A percentile compares a stretch with the other conserved stretches of the same genome.
phyloP scores from a whole-genome alignment of 257 asterid genomes.

The Rehmannia glutinosa region DNA sequence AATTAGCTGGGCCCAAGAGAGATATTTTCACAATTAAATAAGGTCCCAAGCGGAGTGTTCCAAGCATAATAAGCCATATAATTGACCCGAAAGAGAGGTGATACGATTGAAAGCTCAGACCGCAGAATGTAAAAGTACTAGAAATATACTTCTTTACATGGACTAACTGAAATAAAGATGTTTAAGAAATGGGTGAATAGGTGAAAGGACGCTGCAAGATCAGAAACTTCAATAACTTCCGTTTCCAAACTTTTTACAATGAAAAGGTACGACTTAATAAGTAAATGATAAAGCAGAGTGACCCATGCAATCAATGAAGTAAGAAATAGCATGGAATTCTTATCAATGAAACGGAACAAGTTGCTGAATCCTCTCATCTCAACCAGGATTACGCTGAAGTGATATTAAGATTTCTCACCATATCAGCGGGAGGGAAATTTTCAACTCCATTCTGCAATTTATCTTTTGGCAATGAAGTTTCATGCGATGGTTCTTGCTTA shows the following conservation, averaged over 20 bases:
- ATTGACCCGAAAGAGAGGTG: not conserved
- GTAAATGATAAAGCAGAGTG: no score
- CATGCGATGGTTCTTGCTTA: slow-evolving; percentile 54
- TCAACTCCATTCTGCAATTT: slow-evolving; percentile 47
- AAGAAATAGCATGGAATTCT: slow-evolving; percentile 1
- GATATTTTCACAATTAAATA: not conserved
- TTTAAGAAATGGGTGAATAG: no score
- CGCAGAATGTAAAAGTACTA: not conserved
- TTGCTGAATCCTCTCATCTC: not conserved
- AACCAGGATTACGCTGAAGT: slow-evolving; percentile 1
- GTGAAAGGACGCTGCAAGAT: no score
- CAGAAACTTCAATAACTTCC: no score
- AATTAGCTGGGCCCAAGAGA: slow-evolving; percentile 30
- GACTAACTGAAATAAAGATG: not conserved
- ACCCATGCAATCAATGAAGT: not conserved
- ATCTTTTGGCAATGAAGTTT: slow-evolving; percentile 29
- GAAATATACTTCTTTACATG: not conserved
- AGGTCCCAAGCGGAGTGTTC: not conserved
- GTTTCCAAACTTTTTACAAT: no score
- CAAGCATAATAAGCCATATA: not conserved
- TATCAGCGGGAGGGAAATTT: slow-evolving; percentile 35
- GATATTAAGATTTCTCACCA: slow-evolving; percentile 32
- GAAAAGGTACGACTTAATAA: no score
- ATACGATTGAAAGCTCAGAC: not conserved
- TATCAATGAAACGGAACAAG: slow-evolving; percentile 7